Evolutionary conservation across 2,329 filamentous ascomycete genomes (phyloP).

Genomic region (Fusarium sp.): DNA sequence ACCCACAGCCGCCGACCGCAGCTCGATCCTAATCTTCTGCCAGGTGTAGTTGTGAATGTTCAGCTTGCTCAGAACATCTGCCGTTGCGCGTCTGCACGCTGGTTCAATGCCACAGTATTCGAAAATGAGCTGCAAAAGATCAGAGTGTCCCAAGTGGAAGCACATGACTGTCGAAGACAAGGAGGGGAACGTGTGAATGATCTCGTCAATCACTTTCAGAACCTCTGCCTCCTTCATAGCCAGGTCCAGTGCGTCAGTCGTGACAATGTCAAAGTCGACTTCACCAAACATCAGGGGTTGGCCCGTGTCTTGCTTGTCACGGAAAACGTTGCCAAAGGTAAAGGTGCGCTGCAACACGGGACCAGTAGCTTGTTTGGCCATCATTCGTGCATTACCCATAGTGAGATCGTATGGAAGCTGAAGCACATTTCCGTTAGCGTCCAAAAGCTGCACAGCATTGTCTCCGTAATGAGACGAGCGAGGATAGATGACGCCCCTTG

Average conservation of each 20-base stretch:
- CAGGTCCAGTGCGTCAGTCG: slow-evolving; percentile 78
- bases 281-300: slow-evolving; percentile 85
- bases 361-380: slow-evolving; percentile 73
- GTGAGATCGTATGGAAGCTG: slow-evolving; percentile 96
- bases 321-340: slow-evolving; percentile 86
- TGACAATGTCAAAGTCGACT: slow-evolving; percentile 97
- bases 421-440: slow-evolving; percentile 83
- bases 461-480: slow-evolving; percentile 77
- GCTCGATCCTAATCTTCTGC: slow-evolving; percentile 80
- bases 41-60: slow-evolving; percentile 83
- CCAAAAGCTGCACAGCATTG: slow-evolving; percentile 80
- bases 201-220: slow-evolving; percentile 92
- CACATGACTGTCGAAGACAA: slow-evolving; percentile 77
- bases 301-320: slow-evolving; percentile 78
- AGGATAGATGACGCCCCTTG: slow-evolving; percentile 79
- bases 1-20: slow-evolving; percentile 81
- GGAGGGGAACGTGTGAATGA: slow-evolving; percentile 80
- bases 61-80: slow-evolving; percentile 84
- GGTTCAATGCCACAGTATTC: slow-evolving; percentile 83
- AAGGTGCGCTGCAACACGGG: slow-evolving; percentile 77
- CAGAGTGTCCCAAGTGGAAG: slow-evolving; percentile 88
- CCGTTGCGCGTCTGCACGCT: slow-evolving; percentile 72
- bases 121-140: slow-evolving; percentile 86
- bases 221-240: slow-evolving; percentile 92
- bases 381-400: slow-evolving; percentile 81